phyloP scores from a whole-genome alignment of 2,329 filamentous ascomycete species.

The Fusarium sp. region DNA sequence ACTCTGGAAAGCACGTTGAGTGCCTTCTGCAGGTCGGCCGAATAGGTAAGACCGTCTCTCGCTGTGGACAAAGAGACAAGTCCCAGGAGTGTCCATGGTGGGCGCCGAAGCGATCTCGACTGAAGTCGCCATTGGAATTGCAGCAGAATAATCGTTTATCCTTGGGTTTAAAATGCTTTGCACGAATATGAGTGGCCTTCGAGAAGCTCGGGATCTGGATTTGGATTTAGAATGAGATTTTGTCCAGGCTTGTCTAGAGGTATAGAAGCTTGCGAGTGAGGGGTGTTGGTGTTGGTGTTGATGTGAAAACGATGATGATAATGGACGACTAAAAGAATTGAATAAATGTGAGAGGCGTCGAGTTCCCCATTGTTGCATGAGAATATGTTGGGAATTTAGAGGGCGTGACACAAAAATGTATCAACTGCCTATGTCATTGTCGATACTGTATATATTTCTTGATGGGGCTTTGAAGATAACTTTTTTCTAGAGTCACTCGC shows the following conservation, averaged over 20 bases:
- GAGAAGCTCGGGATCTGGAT: not conserved
- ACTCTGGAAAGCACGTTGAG: conserved; percentile 80
- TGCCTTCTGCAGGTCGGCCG: conserved; percentile 84
- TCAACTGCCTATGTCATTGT: conserved; percentile 14
- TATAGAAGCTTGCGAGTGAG: not conserved
- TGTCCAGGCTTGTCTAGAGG: conserved; percentile 9
- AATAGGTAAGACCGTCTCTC: conserved; percentile 87
- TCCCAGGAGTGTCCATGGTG: conserved; percentile 88
- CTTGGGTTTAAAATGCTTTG: not conserved
- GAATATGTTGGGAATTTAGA: not conserved
- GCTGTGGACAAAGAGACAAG: conserved; percentile 80
- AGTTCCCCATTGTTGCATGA: conserved; percentile 48
- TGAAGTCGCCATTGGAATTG: conserved; percentile 72
- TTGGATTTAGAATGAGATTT: not conserved
- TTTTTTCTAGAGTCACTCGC: conserved; percentile 23
- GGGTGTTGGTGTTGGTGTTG: not conserved
- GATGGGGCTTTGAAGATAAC: not conserved
- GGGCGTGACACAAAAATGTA: conserved; percentile 1
- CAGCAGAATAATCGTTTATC: not conserved
- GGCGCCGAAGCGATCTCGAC: conserved; percentile 84
- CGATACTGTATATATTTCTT: not conserved
- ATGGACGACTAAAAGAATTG: conserved; percentile 19
- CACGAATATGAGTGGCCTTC: too few species aligned
- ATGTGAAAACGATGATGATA: not conserved
- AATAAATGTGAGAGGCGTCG: conserved; percentile 33